Evolutionary conservation across 2,329 filamentous ascomycete genomes (phyloP).

Genomic region (Aspergillus melleus): DNA sequence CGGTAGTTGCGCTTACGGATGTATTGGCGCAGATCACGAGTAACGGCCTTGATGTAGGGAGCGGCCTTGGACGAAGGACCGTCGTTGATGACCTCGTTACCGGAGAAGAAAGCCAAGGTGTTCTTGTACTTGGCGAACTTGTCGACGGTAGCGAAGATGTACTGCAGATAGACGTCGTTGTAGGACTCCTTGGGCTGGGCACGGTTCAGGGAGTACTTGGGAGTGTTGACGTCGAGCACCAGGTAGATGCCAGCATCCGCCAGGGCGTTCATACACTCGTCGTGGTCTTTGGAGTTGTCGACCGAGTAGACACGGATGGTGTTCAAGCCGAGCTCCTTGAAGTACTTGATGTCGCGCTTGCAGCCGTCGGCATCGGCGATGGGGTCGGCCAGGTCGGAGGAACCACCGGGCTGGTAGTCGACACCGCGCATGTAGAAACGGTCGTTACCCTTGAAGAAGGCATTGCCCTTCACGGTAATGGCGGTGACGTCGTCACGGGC

Average conservation of each 20-base stretch:
- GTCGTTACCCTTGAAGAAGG: slow-evolving; percentile 63
- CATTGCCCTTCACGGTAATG: slow-evolving; percentile 64
- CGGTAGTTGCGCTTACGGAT: slow-evolving; percentile 63
- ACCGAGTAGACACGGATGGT: slow-evolving; percentile 90
- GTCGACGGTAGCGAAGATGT: slow-evolving; percentile 85
- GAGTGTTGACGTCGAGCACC: slow-evolving; percentile 89
- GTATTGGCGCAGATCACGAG: slow-evolving; percentile 73
- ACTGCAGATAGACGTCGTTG: slow-evolving; percentile 82
- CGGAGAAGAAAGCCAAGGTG: slow-evolving; percentile 82
- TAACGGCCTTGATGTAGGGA: slow-evolving; percentile 75
- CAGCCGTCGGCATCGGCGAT: slow-evolving; percentile 70
- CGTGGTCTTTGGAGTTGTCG: slow-evolving; percentile 80
- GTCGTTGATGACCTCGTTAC: slow-evolving; percentile 78
- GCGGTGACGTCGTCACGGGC: slow-evolving; percentile 52
- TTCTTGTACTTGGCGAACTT: slow-evolving; percentile 81
- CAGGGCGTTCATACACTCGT: slow-evolving; percentile 79
- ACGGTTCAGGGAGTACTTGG: slow-evolving; percentile 84
- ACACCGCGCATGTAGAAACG: slow-evolving; percentile 56
- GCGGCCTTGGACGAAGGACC: slow-evolving; percentile 64
- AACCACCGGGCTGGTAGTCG: slow-evolving; percentile 68
- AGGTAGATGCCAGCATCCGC: slow-evolving; percentile 88
- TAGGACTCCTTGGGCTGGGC: slow-evolving; percentile 72
- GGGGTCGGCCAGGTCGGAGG: slow-evolving; percentile 67
- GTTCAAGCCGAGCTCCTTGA: slow-evolving; percentile 85
- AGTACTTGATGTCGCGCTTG: slow-evolving; percentile 76